These are phyloP conservation scores for Vigna nakashimae DNA, from an alignment of 306 rosid genomes.

Conservation along the genomic window DNA sequence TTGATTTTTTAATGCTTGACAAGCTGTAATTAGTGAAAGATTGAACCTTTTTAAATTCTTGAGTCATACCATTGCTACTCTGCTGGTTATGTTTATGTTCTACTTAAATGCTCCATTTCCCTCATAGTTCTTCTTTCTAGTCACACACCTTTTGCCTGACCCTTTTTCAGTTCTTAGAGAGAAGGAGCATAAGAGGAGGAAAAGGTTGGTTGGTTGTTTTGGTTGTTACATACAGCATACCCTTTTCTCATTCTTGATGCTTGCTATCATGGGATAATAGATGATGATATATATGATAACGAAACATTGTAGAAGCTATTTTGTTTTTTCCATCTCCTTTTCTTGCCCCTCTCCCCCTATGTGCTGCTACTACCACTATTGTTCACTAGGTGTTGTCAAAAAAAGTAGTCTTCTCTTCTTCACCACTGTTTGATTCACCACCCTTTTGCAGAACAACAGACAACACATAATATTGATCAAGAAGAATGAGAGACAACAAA, in stretches of 20 bases:
- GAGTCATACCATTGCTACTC: background rate
- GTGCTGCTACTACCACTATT: background rate
- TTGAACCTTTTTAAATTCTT: background rate
- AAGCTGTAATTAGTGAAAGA: background rate
- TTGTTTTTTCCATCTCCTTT: background rate
- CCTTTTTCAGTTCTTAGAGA: slow-evolving; percentile 10
- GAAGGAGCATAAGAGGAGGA: background rate
- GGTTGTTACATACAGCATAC: slow-evolving; percentile 17
- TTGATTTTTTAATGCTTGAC: background rate
- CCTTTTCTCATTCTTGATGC: slow-evolving; percentile 22
- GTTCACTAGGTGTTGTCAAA: background rate
- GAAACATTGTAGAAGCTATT: slow-evolving; percentile 7
- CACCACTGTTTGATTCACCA: slow-evolving; percentile 64
- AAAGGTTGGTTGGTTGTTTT: slow-evolving; percentile 19
- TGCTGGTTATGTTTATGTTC: background rate
- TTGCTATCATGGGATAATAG: slow-evolving; percentile 19
- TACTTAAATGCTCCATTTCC: slow-evolving; percentile 13
- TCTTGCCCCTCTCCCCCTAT: background rate
- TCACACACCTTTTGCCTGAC: slow-evolving; percentile 38
- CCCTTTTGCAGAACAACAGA: slow-evolving; percentile 38
- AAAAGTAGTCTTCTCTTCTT: background rate
- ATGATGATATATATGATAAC: background rate
- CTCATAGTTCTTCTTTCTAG: background rate
- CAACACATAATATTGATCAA: background rate
- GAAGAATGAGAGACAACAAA: slow-evolving; percentile 55